Percentiles rank a stretch among this genome's conserved stretches.
phyloP scores from a whole-genome alignment of 768 basidiomycete genomes.

The Cantharellus anzutake region DNA sequence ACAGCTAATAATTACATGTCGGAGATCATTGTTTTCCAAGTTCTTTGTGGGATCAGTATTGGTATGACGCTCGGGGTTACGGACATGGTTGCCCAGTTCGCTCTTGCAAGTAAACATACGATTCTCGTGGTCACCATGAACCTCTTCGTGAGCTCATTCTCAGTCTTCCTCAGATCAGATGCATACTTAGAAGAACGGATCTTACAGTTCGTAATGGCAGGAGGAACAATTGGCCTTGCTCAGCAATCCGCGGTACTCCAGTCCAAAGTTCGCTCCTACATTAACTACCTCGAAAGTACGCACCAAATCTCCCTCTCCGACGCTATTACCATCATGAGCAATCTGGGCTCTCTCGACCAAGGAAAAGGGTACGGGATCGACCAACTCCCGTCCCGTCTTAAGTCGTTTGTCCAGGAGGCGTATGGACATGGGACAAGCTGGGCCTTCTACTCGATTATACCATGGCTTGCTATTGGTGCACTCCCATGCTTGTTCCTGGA shows the following conservation, averaged over 20 bases:
- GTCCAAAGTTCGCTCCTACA: constrained; percentile 21
- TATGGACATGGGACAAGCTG: constrained; percentile 25
- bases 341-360: constrained; percentile 15
- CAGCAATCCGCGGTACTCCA: constrained; percentile 32
- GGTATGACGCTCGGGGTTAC: constrained; percentile 24
- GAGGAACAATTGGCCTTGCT: constrained; percentile 35
- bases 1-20: constrained; percentile 21
- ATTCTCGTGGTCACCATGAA: constrained; percentile 26
- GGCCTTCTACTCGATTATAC: constrained; percentile 30
- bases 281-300: constrained; percentile 14
- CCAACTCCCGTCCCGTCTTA: constrained; percentile 20
- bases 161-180: not conserved
- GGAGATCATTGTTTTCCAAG: constrained; percentile 25
- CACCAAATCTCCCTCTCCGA: constrained; percentile 18
- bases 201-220: constrained; percentile 26
- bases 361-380: constrained; percentile 15
- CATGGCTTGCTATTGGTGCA: constrained; percentile 24
- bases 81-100: constrained; percentile 27
- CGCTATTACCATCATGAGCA: constrained; percentile 14
- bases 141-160: constrained; percentile 27
- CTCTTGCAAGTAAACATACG: constrained; percentile 21
- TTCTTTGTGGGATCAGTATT: constrained; percentile 25
- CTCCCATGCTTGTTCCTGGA: constrained; percentile 23
- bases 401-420: constrained; percentile 21
- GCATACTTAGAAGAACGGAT: not conserved